These are phyloP conservation scores for Pleurozium schreberi DNA, from an alignment of 225 moss, liverwort and hornwort species.

Conservation along the genomic window DNA sequence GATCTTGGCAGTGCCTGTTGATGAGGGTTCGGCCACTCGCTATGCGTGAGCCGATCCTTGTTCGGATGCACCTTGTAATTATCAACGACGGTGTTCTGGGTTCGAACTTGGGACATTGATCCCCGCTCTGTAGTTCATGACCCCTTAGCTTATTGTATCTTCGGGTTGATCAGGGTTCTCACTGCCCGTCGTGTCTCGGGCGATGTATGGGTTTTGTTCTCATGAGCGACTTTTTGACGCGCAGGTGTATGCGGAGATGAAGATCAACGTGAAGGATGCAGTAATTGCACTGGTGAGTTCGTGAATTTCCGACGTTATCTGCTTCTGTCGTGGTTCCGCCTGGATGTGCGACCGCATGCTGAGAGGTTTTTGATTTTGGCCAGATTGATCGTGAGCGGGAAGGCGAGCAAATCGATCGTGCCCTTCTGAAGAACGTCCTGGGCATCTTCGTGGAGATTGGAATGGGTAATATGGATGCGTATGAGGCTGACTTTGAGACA, in stretches of 20 bases:
- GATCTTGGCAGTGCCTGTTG: background rate
- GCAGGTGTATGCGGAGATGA: conserved; percentile 97
- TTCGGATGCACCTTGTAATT: background rate
- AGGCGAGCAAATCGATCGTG: conserved; percentile 98
- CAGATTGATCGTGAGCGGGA: conserved; percentile 83
- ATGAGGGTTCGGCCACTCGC: background rate
- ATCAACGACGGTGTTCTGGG: background rate
- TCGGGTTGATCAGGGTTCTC: background rate
- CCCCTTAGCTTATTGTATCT: background rate
- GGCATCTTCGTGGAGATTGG: conserved; percentile 98
- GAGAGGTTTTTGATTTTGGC: background rate
- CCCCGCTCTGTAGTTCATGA: background rate
- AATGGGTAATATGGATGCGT: conserved; percentile 95
- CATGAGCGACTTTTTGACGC: background rate
- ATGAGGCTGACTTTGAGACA: conserved; percentile 82
- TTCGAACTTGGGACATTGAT: too few relatives aligned
- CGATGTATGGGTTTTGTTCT: background rate
- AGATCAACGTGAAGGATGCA: conserved; percentile 89
- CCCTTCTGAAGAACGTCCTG: conserved; percentile 85
- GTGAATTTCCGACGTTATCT: background rate
- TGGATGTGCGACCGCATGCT: background rate
- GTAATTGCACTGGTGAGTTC: conserved; percentile 74
- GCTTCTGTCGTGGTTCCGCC: background rate
- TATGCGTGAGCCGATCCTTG: background rate
- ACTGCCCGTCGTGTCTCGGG: background rate